Evolutionary conservation across 805 yeast species (phyloP).

Genomic region (Cyberlindnera maclurae): DNA sequence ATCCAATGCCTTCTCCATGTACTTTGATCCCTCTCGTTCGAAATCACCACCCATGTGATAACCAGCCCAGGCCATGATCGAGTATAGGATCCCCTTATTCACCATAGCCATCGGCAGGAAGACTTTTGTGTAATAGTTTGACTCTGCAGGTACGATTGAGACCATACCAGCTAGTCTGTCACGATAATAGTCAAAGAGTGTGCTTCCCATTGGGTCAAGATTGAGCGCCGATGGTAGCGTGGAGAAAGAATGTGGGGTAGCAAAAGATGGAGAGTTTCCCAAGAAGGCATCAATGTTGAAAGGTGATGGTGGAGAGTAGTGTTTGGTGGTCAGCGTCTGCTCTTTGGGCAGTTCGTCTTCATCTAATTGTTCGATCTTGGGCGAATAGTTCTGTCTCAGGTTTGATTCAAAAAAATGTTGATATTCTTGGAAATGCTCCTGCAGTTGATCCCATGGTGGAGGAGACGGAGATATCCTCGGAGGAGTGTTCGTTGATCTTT

Average conservation of each 20-base stretch:
- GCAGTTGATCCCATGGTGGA: constrained; percentile 13
- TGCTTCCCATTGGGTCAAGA: constrained; percentile 36
- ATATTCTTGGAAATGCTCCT: constrained; percentile 15
- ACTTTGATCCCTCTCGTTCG: constrained; percentile 40
- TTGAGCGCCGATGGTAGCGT: constrained; percentile 19
- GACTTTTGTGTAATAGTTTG: constrained; percentile 45
- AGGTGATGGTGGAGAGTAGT: constrained; percentile 1
- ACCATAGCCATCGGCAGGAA: constrained; percentile 46
- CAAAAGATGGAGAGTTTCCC: constrained; percentile 4
- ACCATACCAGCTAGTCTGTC: constrained; percentile 40
- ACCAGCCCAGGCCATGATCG: constrained; percentile 53
- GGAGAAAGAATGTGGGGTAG: constrained; percentile 5
- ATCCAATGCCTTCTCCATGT: constrained; percentile 39
- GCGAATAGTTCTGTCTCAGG: constrained; percentile 14
- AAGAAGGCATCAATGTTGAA: constrained; percentile 7
- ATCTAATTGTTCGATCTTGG: constrained; percentile 8
- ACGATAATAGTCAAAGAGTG: constrained; percentile 44
- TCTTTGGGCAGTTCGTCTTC: not conserved
- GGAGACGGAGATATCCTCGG: constrained; percentile 5
- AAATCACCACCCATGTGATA: constrained; percentile 29
- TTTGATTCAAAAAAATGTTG: constrained; percentile 22
- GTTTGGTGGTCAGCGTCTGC: not conserved
- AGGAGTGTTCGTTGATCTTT: constrained; percentile 4
- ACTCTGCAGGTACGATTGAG: constrained; percentile 39
- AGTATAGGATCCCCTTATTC: constrained; percentile 42